phyloP scores from a whole-genome alignment of 352 stramenopile genomes.

The Bremia lactucae region DNA sequence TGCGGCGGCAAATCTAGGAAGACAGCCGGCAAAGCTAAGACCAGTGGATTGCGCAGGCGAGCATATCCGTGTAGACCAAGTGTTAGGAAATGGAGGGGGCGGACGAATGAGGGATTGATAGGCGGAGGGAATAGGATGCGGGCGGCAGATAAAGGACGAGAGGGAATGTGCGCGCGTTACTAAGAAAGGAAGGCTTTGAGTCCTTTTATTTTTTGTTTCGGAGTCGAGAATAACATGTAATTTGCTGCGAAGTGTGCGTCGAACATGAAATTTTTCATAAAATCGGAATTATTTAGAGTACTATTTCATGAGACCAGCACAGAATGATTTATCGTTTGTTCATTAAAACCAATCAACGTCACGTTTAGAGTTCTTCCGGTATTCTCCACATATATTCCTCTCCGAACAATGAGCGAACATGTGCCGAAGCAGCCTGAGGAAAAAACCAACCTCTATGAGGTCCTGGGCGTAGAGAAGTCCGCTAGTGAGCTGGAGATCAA shows the following conservation, averaged over 20 bases:
- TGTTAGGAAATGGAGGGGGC: slow-evolving; percentile 27
- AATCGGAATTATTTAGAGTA: neutral
- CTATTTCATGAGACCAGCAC: neutral
- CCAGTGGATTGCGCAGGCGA: slow-evolving; percentile 16
- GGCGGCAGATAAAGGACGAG: slow-evolving; percentile 1
- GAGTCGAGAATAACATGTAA: neutral
- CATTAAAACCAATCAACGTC: slow-evolving; percentile 7
- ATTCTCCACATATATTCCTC: slow-evolving; percentile 9
- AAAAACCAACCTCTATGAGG: slow-evolving; percentile 69
- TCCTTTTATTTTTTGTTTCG: slow-evolving; percentile 28
- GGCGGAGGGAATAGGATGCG: slow-evolving; percentile 7
- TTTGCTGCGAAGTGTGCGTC: neutral
- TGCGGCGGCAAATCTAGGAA: slow-evolving; percentile 2
- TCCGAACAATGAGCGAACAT: slow-evolving; percentile 35
- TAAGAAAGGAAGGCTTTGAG: slow-evolving; percentile 24
- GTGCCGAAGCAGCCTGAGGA: slow-evolving; percentile 44
- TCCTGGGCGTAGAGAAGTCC: slow-evolving; percentile 85
- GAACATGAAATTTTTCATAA: too few relatives aligned
- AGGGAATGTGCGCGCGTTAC: slow-evolving; percentile 5
- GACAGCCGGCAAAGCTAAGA: slow-evolving; percentile 22
- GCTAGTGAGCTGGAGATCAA: slow-evolving; percentile 87
- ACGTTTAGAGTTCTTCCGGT: neutral
- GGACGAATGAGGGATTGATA: slow-evolving; percentile 14
- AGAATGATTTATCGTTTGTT: slow-evolving; percentile 1
- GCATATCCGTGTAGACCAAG: slow-evolving; percentile 25